These are phyloP conservation scores for Arachnomyces sp. DNA, from an alignment of 2,329 filamentous ascomycete species.

Conservation along the genomic window DNA sequence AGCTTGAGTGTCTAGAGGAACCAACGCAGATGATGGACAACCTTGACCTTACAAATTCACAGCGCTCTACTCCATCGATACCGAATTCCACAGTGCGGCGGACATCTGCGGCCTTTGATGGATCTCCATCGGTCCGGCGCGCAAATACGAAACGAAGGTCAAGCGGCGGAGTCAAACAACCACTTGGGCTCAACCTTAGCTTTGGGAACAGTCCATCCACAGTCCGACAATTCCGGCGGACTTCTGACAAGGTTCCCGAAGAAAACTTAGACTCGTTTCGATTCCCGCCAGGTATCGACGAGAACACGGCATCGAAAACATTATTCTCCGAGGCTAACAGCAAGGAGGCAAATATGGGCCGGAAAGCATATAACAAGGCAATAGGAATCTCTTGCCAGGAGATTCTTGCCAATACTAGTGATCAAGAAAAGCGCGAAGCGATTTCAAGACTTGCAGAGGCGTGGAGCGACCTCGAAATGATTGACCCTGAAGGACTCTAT, in stretches of 20 bases:
- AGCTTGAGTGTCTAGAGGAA: constrained; percentile 27
- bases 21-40: constrained; percentile 34
- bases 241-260: constrained; percentile 58
- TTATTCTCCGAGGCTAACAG: constrained; percentile 35
- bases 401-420: constrained; percentile 69
- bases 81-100: constrained; percentile 51
- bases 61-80: constrained; percentile 42
- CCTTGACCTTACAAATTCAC: constrained; percentile 33
- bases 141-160: constrained; percentile 35
- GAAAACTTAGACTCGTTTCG: constrained; percentile 19
- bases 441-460: constrained; percentile 77
- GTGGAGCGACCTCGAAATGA: constrained; percentile 72
- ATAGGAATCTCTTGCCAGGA: constrained; percentile 80
- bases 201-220: constrained; percentile 92
- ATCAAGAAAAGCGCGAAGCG: constrained; percentile 69
- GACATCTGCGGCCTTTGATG: constrained; percentile 41
- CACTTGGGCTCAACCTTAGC: constrained; percentile 79
- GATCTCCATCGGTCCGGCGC: constrained; percentile 35
- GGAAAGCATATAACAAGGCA: constrained; percentile 71
- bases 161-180: constrained; percentile 56
- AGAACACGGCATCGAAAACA: constrained; percentile 33
- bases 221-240: constrained; percentile 81
- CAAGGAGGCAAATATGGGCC: constrained; percentile 78
- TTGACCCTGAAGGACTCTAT: constrained; percentile 86
- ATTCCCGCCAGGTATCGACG: constrained; percentile 26